Evolutionary conservation across 2,329 filamentous ascomycete genomes (phyloP), one percentile per base, ranked within the genome.

Genomic region (Aspergillus vadensis): DNA sequence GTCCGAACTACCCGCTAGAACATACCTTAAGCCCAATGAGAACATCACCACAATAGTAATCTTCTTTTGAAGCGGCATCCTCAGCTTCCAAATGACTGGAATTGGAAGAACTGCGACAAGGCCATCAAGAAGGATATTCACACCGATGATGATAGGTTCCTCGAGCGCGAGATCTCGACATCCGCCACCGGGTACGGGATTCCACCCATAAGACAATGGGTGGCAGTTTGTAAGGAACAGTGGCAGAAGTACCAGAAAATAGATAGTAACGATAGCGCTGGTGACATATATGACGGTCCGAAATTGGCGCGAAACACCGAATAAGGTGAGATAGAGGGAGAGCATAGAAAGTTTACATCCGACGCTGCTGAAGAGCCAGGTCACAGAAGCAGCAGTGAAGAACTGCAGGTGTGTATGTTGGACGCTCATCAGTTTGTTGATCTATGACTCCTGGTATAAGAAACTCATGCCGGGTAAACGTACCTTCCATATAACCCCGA

Each of bases 331-430:
- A 25, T 62, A 64, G 0, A 64, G 32, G 36, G 62, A 39, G 5
- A 64, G 47, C 8, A 64, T 60, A 1, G 62, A 64, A 0, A 61
- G 41, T 54, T 63, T 63, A 53, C 62, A 63, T 23, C 55, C 61
- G 17, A 63, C 59, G 3, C 59, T 63, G 32, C 55, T 47, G 9
- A 56, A 44, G 7, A 63, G 56, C 59, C 17, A 47, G 21, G 43
- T 47, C 43, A 47, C 43, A 5, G 43, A 21, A 7, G 17, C 43
- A 14, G 43, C 17, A 4, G 21, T 23, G 19, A 47, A 23, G 21
- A 47, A 23, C 43, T 47, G 7, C 25, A 27, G 5, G 5, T 27
- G 25, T 27, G 25, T 27, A 27, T 27, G 21, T 21, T 21, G 21
- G 21, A 21, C 21, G 21, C 21, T 21, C 2, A 21, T 21, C 21